phyloP scores from a whole-genome alignment of 2,329 filamentous ascomycete genomes.

The Sporothrix phasma region DNA sequence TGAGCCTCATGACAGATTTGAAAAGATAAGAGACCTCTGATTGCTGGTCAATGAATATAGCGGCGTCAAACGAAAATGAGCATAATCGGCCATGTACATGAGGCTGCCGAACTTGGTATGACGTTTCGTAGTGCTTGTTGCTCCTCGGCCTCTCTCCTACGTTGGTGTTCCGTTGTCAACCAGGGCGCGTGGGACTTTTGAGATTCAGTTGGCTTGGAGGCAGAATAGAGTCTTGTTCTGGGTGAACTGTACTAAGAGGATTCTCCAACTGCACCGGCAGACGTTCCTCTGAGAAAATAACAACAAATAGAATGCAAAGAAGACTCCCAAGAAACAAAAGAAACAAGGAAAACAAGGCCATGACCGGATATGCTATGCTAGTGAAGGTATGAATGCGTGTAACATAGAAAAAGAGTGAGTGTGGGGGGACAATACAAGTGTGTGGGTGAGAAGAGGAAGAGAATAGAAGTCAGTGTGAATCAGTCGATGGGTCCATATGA shows the following conservation, averaged over 20 bases:
- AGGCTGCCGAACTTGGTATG: background rate
- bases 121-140: too few species aligned
- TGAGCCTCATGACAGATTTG: background rate
- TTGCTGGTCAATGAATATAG: background rate
- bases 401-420: background rate
- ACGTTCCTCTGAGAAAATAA: background rate
- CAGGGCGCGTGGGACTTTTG: too few species aligned
- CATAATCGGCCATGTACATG: background rate
- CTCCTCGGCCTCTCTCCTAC: background rate
- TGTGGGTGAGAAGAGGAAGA: background rate
- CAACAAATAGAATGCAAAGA: background rate
- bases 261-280: background rate
- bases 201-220: background rate
- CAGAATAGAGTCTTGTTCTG: background rate
- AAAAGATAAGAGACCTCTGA: background rate
- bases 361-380: background rate
- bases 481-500: too few species aligned
- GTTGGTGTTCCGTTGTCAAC: too few species aligned
- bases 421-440: background rate
- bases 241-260: too few species aligned
- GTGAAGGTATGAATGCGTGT: background rate
- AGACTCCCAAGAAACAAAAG: background rate
- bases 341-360: background rate
- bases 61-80: background rate
- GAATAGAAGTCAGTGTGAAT: background rate